Base-by-base conservation (phyloP, 192 early-diverging fungal genomes). In the Coemansia sp. region DNA sequence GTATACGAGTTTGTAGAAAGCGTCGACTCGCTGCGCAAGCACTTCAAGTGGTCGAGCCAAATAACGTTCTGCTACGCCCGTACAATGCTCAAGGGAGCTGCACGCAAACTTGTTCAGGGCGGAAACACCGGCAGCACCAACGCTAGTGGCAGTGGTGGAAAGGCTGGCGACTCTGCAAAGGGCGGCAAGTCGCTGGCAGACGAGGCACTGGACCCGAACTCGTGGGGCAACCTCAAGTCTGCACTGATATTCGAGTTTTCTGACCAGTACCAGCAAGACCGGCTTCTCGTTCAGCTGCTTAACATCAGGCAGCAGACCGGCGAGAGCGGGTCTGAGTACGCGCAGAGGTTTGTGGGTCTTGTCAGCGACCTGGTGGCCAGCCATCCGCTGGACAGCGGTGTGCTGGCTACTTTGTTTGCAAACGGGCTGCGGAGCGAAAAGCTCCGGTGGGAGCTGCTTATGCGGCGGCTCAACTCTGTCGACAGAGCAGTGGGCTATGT, bases 21-120 rank as follows among this genome's bases (percentile, higher is more conserved):
- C 61, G 73, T 77, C 27, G 73, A 77, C 23, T 42, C 73, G 17
- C 41, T 77, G 39, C 73, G 73, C 57, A 77, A 70, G 61, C 67
- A 77, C 54, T 77, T 77, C 53, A 77, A 77, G 58, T 77, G 73
- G 73, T 77, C 73, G 3, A 70, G 62, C 67, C 73, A 77, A 19
- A 64, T 77, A 22, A 51, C 73, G 10, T 77, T 59, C 42, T 77
- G 73, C 57, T 77, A 77, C 45, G 73, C 73, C 1, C 73, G 73
- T 27, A 77, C 73, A 15, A 77, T 77, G 73, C 62, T 77, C 38
- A 77, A 77, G 52, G 73, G 73, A 43, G 24, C 59, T 4, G 73
- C 73, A 9, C 67, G 73, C 51, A 69, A 70, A 33, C 58, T 57
- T n/a, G 52, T 70, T 0, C 73, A 67, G 33, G 14, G 45, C 0